Evolutionary conservation across 257 asterid species (phyloP).

Genomic region (Ophiorrhiza pumila): DNA sequence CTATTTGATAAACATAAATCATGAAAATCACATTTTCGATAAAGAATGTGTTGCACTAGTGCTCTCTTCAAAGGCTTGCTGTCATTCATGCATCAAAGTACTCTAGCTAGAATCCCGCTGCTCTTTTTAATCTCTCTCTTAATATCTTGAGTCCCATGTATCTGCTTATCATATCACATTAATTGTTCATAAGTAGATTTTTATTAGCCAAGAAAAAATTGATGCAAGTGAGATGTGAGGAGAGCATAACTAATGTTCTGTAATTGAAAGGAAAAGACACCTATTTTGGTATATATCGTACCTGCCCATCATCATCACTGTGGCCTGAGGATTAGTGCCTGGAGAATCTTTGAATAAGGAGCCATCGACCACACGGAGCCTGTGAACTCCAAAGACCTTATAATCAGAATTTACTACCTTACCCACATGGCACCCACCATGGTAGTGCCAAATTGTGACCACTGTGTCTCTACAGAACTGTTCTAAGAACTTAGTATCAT

Average conservation of each 20-base stretch:
- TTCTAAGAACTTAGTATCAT: slow-evolving; percentile 65
- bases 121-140: slow-evolving; percentile 62
- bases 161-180: slow-evolving; percentile 33
- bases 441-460: slow-evolving; percentile 98
- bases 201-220: not conserved
- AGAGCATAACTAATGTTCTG: not conserved
- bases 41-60: not conserved
- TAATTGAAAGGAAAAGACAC: not conserved
- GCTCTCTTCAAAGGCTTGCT: not conserved
- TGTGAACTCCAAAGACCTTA: slow-evolving; percentile 58
- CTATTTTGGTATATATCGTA: slow-evolving; percentile 23
- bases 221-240: not conserved
- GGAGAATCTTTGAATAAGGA: slow-evolving; percentile 74
- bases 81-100: not conserved
- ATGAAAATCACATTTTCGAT: slow-evolving; percentile 5
- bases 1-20: not conserved
- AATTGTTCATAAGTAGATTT: not conserved
- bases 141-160: slow-evolving; percentile 93
- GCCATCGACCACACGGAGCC: slow-evolving; percentile 86
- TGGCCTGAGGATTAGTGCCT: slow-evolving; percentile 98
- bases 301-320: slow-evolving; percentile 97
- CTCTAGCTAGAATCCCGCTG: slow-evolving; percentile 42
- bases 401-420: slow-evolving; percentile 59
- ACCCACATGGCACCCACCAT: slow-evolving; percentile 91
- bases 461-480: slow-evolving; percentile 96